Evolutionary conservation across 257 asterid genomes (phyloP).

Genomic region (Rhazya stricta): DNA sequence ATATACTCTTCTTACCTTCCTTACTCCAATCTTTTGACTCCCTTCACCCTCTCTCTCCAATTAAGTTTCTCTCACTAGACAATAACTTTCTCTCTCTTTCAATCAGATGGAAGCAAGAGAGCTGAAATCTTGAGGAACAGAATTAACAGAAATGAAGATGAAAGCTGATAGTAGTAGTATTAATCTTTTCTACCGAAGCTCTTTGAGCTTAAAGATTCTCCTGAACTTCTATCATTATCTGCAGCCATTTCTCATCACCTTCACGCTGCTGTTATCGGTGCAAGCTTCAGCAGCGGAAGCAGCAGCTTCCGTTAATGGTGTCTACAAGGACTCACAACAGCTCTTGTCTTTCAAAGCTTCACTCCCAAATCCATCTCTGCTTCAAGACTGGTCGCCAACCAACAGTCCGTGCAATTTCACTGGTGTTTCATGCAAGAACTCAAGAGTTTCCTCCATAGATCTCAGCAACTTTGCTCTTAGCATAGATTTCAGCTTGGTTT

Average conservation of each 20-base stretch:
- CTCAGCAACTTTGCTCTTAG: constrained; percentile 42
- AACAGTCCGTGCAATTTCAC: constrained; percentile 56
- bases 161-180: constrained; percentile 23
- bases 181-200: constrained; percentile 20
- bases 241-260: constrained; percentile 14
- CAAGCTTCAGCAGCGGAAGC: constrained; percentile 17
- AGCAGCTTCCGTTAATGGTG: constrained; percentile 25
- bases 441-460: constrained; percentile 58
- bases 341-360: constrained; percentile 72
- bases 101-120: constrained; percentile 43
- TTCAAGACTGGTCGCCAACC: constrained; percentile 52
- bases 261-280: constrained; percentile 13
- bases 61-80: constrained; percentile 9
- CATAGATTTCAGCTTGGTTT: constrained; percentile 45
- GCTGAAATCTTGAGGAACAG: constrained; percentile 26
- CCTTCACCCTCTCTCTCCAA: constrained; percentile 26
- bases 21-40: constrained; percentile 47
- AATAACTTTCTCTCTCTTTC: constrained; percentile 18
- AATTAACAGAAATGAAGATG: constrained; percentile 29
- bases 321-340: constrained; percentile 38
- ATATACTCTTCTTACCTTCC: constrained; percentile 49
- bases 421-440: constrained; percentile 57
- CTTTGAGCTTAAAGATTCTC: constrained; percentile 27
- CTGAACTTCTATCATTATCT: constrained; percentile 8
- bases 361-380: constrained; percentile 38